phyloP scores from a whole-genome alignment of 129 eudicot species.

The Dittrichia graveolens region DNA sequence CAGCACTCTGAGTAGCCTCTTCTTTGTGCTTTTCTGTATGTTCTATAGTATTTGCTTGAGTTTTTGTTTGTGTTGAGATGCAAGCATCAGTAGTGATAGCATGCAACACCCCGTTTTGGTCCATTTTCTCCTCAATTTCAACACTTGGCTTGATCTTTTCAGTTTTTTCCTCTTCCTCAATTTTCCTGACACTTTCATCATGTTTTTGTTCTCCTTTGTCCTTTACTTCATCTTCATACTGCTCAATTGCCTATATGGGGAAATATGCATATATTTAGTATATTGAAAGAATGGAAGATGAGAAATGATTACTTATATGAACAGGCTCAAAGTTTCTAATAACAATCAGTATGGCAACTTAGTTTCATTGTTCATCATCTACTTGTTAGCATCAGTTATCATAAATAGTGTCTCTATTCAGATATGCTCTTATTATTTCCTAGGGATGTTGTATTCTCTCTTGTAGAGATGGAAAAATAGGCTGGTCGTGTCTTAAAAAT shows the following conservation, averaged over 20 bases:
- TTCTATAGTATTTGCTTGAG: background rate
- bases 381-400: background rate
- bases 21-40: background rate
- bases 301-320: background rate
- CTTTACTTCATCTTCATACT: conserved; percentile 25
- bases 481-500: too few relatives aligned
- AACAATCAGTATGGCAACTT: conserved; percentile 16
- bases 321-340: conserved; percentile 1
- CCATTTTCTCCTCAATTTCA: conserved; percentile 12
- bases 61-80: background rate
- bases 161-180: conserved; percentile 13
- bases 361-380: background rate
- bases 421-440: background rate
- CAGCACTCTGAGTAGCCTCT: conserved; percentile 12
- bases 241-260: conserved; percentile 23
- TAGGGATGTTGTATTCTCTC: background rate
- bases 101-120: background rate
- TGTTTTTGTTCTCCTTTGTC: conserved; percentile 18
- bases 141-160: conserved; percentile 10
- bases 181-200: conserved; percentile 14
- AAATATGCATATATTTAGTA: background rate
- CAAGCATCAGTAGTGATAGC: background rate
- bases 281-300: background rate
- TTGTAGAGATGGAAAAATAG: too few relatives aligned
- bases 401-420: conserved; percentile 7